These are phyloP conservation scores for Aspergillus nidulans DNA, from an alignment of 495 filamentous ascomycete species.

Conservation along the genomic window DNA sequence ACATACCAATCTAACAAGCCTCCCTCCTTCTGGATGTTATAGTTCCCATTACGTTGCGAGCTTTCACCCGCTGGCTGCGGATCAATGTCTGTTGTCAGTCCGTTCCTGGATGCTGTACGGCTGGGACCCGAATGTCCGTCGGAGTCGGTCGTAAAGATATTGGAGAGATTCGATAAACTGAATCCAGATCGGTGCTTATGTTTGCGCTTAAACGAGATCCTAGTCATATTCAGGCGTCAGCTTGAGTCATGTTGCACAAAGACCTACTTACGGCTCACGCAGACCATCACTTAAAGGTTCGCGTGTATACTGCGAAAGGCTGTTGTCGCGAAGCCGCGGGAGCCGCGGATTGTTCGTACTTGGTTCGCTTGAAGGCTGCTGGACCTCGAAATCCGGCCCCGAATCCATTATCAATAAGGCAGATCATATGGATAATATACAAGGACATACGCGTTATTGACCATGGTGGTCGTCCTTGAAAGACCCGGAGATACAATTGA, in stretches of 20 bases:
- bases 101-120: constrained; percentile 20
- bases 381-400: constrained; percentile 12
- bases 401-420: constrained; percentile 15
- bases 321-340: constrained; percentile 9
- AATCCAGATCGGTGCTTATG: constrained; percentile 58
- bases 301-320: background rate
- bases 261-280: constrained; percentile 37
- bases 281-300: constrained; percentile 49
- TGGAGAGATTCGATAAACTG: constrained; percentile 53
- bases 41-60: constrained; percentile 34
- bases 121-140: constrained; percentile 22
- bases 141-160: constrained; percentile 37
- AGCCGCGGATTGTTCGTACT: constrained; percentile 5
- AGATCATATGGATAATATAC: constrained; percentile 12
- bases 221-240: constrained; percentile 26
- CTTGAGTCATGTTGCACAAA: background rate
- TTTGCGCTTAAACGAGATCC: constrained; percentile 81
- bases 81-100: constrained; percentile 12
- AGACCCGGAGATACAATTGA: background rate
- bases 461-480: constrained; percentile 16
- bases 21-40: constrained; percentile 57
- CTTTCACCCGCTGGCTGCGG: constrained; percentile 10
- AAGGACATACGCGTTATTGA: constrained; percentile 10
- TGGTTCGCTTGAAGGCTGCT: constrained; percentile 10
- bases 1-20: constrained; percentile 77